These are phyloP conservation scores for Volvox reticuliferus DNA, from an alignment of 139 green algal species.

Conservation along the genomic window DNA sequence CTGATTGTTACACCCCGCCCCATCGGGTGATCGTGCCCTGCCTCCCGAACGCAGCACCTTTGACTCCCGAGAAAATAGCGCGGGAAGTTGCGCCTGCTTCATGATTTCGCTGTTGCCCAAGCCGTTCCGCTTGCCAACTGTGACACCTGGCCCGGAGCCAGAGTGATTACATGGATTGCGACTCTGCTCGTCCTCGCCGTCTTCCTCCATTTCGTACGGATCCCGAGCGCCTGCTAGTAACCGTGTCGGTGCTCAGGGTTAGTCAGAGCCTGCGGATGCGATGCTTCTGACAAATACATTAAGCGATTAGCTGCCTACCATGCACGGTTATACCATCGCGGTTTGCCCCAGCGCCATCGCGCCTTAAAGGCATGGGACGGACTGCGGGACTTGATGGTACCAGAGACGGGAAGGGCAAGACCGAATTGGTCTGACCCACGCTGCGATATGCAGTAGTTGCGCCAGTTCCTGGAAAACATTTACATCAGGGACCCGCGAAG, in stretches of 20 bases:
- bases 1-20: too few relatives aligned
- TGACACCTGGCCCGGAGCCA: neutral
- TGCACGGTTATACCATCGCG: neutral
- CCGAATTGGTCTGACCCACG: too few relatives aligned
- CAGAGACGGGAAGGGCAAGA: neutral
- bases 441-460: conserved; percentile 19
- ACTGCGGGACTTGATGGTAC: neutral
- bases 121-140: neutral
- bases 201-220: neutral
- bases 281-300: neutral
- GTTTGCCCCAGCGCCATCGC: neutral
- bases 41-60: neutral
- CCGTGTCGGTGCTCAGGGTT: neutral
- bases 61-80: neutral
- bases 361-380: conserved; percentile 9
- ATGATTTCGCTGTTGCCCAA: conserved; percentile 6
- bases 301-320: neutral
- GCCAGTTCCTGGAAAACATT: neutral
- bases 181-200: neutral
- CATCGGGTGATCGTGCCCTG: neutral
- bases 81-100: neutral
- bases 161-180: too few relatives aligned
- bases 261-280: neutral
- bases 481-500: neutral
- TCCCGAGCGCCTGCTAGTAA: neutral